A percentile compares a stretch with the other conserved stretches of the same genome.
These are phyloP conservation scores for Zygosaccharomyces lentus DNA, from an alignment of 805 yeast species.

Conservation along the genomic window DNA sequence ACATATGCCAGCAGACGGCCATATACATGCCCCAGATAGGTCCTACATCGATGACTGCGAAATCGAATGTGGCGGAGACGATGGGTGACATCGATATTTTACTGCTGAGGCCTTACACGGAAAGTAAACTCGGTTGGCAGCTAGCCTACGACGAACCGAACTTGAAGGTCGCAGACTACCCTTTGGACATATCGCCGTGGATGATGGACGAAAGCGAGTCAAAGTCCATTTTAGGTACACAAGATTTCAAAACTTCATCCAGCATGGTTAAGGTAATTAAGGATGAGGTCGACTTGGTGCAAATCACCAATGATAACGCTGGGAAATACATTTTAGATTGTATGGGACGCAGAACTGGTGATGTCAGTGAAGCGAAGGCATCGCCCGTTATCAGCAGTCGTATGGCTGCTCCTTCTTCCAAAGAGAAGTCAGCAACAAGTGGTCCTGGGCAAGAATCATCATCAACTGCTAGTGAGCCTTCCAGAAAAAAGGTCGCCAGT, in stretches of 20 bases:
- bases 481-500: conserved; percentile 2
- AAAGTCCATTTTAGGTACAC: neutral
- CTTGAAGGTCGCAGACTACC: conserved; percentile 28
- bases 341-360: conserved; percentile 17
- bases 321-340: conserved; percentile 21
- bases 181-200: conserved; percentile 26
- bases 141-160: conserved; percentile 34
- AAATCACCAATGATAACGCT: conserved; percentile 13
- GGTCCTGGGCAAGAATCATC: conserved; percentile 1
- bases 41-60: conserved; percentile 5
- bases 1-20: conserved; percentile 9
- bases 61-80: conserved; percentile 6
- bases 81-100: conserved; percentile 27
- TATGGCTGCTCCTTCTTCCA: neutral
- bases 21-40: conserved; percentile 12
- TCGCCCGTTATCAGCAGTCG: neutral
- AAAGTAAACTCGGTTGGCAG: conserved; percentile 26
- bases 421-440: neutral
- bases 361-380: neutral
- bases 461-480: neutral
- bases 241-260: neutral
- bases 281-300: conserved; percentile 12
- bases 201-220: conserved; percentile 8
- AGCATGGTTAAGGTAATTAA: conserved; percentile 13
- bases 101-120: conserved; percentile 24